Evolutionary conservation across 2,329 filamentous ascomycete genomes (phyloP).

Genomic region (Beauveria caledonica): DNA sequence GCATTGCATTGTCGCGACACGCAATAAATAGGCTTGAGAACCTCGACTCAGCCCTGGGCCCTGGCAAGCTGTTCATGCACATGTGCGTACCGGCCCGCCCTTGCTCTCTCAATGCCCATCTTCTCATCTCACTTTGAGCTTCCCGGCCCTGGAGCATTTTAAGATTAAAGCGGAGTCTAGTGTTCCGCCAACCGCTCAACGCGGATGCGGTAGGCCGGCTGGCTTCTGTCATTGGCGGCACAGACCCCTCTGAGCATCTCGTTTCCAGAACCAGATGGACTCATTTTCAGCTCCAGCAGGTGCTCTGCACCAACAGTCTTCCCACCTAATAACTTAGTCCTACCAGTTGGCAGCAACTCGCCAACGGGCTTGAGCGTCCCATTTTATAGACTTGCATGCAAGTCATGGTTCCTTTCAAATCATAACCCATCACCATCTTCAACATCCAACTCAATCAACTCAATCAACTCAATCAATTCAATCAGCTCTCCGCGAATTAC

Average conservation of each 20-base stretch:
- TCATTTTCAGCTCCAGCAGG: background rate
- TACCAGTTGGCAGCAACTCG: too few species aligned
- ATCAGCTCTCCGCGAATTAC: too few species aligned
- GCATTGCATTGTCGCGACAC: background rate
- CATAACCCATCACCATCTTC: too few species aligned
- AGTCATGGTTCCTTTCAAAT: too few species aligned
- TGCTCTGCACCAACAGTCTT: background rate
- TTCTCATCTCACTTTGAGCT: background rate
- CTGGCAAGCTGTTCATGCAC: background rate
- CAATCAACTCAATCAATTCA: too few species aligned
- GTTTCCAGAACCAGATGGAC: background rate
- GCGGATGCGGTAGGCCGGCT: background rate
- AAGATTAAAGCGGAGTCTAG: slow-evolving; percentile 11
- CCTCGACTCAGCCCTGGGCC: too few species aligned
- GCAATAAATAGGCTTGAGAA: too few species aligned
- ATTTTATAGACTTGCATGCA: too few species aligned
- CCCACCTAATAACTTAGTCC: too few species aligned
- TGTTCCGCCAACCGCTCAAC: background rate
- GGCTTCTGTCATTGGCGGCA: background rate
- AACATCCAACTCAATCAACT: too few species aligned
- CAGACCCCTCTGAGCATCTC: background rate
- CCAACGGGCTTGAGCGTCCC: too few species aligned
- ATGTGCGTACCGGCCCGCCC: background rate
- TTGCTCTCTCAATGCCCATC: background rate
- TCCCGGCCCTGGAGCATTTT: background rate